Conservation (phyloP, 2,329 filamentous ascomycete genomes). For the Neofusicoccum cordaticola region DNA sequence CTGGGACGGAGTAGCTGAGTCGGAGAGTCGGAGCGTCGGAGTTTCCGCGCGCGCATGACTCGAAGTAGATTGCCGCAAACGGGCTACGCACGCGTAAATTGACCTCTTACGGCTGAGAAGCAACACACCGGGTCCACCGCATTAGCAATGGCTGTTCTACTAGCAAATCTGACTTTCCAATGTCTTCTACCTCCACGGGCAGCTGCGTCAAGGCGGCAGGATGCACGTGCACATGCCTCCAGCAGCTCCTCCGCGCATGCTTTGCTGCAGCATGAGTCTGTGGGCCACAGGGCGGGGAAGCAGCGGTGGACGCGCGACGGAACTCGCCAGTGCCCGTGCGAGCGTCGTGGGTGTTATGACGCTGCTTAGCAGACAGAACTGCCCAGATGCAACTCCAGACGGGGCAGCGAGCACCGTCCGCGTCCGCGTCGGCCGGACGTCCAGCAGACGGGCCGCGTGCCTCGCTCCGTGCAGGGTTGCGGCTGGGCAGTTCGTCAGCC, state of each 20-base stretch:
- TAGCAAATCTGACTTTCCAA: slow-evolving; percentile 1
- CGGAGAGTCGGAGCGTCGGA: neutral
- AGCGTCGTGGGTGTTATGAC: neutral
- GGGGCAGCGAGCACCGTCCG: neutral
- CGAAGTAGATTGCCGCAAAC: neutral
- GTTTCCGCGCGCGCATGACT: slow-evolving; percentile 1
- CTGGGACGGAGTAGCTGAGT: neutral
- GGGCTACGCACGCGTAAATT: neutral
- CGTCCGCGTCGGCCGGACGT: neutral
- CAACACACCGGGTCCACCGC: neutral
- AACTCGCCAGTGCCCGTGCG: neutral
- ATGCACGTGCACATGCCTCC: neutral
- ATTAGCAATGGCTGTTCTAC: neutral
- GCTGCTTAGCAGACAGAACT: neutral
- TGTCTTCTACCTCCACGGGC: neutral
- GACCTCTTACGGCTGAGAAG: neutral
- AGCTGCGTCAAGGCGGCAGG: neutral
- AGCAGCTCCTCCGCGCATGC: neutral
- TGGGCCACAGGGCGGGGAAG: neutral
- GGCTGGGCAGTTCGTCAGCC: neutral
- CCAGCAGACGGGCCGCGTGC: neutral
- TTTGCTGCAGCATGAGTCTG: neutral
- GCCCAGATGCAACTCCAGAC: neutral
- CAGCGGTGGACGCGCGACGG: neutral
- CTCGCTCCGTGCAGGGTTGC: neutral